Conservation (phyloP, 225 moss, liverwort and hornwort species). For the Climacium dendroides region DNA sequence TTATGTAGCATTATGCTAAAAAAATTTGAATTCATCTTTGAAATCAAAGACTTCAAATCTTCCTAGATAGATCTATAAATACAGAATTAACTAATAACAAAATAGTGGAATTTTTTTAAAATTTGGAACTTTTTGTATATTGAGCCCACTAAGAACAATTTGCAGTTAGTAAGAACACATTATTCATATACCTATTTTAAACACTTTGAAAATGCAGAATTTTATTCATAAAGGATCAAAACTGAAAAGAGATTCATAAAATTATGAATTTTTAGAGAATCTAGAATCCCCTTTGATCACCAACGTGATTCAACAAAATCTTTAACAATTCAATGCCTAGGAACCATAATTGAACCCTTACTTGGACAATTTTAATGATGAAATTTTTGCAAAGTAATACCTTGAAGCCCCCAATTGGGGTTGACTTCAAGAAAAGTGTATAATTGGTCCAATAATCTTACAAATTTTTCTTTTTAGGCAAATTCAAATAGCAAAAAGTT, state of each 20-base stretch:
- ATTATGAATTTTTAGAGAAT: neutral
- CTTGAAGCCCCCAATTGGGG: neutral
- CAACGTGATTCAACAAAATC: neutral
- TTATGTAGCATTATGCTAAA: no score
- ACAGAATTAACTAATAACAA: no score
- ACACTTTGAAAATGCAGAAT: neutral
- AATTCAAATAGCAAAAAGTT: no score
- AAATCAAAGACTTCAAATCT: no score
- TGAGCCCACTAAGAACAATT: no score
- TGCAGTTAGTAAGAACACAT: neutral
- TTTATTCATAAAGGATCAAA: neutral
- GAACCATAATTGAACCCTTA: no score
- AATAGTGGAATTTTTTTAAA: no score
- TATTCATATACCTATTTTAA: neutral
- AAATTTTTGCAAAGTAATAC: neutral
- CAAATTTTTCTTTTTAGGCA: accelerated
- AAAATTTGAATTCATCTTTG: no score
- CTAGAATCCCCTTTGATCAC: neutral
- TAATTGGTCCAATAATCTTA: neutral
- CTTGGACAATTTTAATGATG: neutral
- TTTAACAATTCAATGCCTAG: neutral
- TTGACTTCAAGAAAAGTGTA: neutral
- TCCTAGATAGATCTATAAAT: no score
- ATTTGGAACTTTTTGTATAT: no score
- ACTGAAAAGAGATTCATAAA: neutral